phyloP scores from a whole-genome alignment of 192 early-diverging fungal genomes.

The Geosiphon pyriformis region DNA sequence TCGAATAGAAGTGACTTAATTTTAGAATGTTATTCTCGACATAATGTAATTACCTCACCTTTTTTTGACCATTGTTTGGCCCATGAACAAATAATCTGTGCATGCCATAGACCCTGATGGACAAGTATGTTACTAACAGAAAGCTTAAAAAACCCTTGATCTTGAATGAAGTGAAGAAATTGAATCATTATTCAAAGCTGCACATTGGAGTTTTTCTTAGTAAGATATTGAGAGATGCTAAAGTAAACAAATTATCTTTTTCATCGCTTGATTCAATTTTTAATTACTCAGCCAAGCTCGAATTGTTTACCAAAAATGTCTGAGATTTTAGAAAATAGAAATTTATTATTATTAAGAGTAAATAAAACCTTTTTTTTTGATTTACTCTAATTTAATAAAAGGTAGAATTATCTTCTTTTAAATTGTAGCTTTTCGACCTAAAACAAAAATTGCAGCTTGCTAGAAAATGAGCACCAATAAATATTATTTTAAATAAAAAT shows the following conservation, averaged over 20 bases:
- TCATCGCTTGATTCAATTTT: not conserved
- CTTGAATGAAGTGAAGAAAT: conserved; percentile 8
- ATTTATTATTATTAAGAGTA: too few relatives aligned
- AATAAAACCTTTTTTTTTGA: too few relatives aligned
- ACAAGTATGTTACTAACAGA: not conserved
- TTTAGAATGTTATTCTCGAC: not conserved
- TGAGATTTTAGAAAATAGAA: too few relatives aligned
- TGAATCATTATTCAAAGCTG: conserved; percentile 2
- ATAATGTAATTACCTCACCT: not conserved
- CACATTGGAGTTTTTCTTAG: not conserved
- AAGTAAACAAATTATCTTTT: not conserved
- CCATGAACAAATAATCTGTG: not conserved
- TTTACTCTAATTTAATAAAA: too few relatives aligned
- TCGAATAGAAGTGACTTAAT: not conserved
- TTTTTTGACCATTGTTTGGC: not conserved
- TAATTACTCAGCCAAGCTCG: too few relatives aligned
- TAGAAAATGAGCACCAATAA: too few relatives aligned
- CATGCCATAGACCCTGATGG: not conserved
- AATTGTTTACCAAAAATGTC: too few relatives aligned
- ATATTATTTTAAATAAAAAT: too few relatives aligned
- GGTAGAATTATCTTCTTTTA: too few relatives aligned
- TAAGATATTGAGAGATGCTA: conserved; percentile 1
- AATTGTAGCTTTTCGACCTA: too few relatives aligned
- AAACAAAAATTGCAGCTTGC: too few relatives aligned
- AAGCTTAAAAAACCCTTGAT: not conserved